Evolutionary conservation across 768 basidiomycete genomes (phyloP).

Genomic region (Asterophora parasitica): DNA sequence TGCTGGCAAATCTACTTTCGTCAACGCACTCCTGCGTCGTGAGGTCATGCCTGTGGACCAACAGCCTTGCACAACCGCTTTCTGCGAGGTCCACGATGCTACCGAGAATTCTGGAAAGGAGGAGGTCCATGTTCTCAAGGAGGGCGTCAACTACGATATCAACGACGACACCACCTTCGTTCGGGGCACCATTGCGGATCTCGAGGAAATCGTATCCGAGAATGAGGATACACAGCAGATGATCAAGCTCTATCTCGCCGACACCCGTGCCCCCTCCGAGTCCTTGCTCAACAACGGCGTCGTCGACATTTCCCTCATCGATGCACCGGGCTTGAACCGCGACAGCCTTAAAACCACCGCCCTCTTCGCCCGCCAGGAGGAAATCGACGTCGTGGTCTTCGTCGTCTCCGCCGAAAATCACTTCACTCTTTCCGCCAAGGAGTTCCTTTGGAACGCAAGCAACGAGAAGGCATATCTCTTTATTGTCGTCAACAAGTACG

Average conservation of each 20-base stretch:
- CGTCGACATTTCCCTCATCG: conserved; percentile 96
- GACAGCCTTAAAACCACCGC: conserved; percentile 94
- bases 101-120: conserved; percentile 75
- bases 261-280: conserved; percentile 69
- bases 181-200: conserved; percentile 55
- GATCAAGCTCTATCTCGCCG: conserved; percentile 86
- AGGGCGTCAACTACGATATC: conserved; percentile 62
- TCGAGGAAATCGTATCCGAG: conserved; percentile 77
- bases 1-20: conserved; percentile 97
- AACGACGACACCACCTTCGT: conserved; percentile 75
- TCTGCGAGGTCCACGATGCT: conserved; percentile 94
- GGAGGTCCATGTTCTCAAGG: conserved; percentile 80
- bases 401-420: conserved; percentile 98
- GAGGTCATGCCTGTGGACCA: conserved; percentile 97
- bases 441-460: conserved; percentile 89
- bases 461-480: conserved; percentile 98
- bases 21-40: conserved; percentile 88
- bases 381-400: conserved; percentile 98
- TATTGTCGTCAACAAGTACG: conserved; percentile 98
- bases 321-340: conserved; percentile 95
- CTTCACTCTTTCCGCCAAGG: conserved; percentile 92
- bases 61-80: conserved; percentile 95
- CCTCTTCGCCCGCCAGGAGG: conserved; percentile 91
- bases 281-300: conserved; percentile 93
- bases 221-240: conserved; percentile 68